phyloP scores from a whole-genome alignment of 106 monocot genomes.

The Agapanthus africanus region DNA sequence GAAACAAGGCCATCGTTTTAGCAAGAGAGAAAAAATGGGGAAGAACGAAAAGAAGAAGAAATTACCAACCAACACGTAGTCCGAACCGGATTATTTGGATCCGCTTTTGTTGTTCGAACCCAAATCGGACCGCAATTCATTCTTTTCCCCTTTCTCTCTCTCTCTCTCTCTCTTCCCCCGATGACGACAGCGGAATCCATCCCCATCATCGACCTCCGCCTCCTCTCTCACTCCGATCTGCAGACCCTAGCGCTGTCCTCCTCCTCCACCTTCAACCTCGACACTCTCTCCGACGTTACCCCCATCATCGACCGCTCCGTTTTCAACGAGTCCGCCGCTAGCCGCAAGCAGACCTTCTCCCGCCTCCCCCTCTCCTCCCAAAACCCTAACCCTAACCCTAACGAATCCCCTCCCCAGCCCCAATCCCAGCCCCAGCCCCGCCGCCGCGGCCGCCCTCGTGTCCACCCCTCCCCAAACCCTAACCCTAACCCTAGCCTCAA shows the following conservation, averaged over 20 bases:
- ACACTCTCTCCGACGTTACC: slow-evolving; percentile 44
- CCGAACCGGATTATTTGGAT: too few species aligned
- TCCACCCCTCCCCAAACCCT: slow-evolving; percentile 8
- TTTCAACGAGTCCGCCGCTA: slow-evolving; percentile 85
- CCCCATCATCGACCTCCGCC: slow-evolving; percentile 63
- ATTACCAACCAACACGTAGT: too few species aligned
- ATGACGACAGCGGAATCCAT: too few species aligned
- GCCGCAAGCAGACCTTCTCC: slow-evolving; percentile 82
- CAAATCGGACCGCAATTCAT: too few species aligned
- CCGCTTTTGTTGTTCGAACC: too few species aligned
- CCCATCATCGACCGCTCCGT: slow-evolving; percentile 81
- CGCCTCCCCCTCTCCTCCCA: slow-evolving; percentile 63
- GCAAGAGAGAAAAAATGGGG: too few species aligned
- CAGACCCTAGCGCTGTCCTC: slow-evolving; percentile 35
- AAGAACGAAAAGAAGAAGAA: too few species aligned
- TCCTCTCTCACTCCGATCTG: slow-evolving; percentile 61
- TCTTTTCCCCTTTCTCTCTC: too few species aligned
- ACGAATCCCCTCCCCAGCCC: neutral
- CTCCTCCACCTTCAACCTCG: slow-evolving; percentile 26
- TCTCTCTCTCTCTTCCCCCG: too few species aligned
- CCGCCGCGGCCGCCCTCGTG: slow-evolving; percentile 32
- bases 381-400: slow-evolving; percentile 13
- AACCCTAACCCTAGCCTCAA: slow-evolving; percentile 3
- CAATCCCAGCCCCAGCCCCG: slow-evolving; percentile 8
- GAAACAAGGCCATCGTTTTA: too few species aligned